phyloP scores from a whole-genome alignment of 2,329 filamentous ascomycete genomes.

The Phaeosphaeriaceae sp. region DNA sequence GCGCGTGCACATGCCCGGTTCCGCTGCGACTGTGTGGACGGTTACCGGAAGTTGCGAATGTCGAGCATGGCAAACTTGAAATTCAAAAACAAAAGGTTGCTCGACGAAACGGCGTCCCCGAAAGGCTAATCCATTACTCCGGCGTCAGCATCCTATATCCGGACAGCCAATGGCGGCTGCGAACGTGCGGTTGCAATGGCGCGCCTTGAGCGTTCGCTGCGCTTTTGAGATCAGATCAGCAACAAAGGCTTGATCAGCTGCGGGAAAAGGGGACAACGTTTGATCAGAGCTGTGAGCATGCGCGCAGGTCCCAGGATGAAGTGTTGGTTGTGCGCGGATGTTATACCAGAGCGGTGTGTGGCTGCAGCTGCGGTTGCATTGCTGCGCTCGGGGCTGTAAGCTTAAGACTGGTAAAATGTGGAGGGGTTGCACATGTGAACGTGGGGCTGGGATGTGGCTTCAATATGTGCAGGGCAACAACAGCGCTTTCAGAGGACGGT shows the following conservation, averaged over 20 bases:
- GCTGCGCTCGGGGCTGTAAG: neutral
- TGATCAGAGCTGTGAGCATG: constrained; percentile 4
- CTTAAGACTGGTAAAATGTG: neutral
- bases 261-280: neutral
- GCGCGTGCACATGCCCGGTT: neutral
- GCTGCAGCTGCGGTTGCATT: constrained; percentile 2
- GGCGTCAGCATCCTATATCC: constrained; percentile 6
- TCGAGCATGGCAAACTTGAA: neutral
- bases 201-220: neutral
- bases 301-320: neutral
- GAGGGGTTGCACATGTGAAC: constrained; percentile 6
- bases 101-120: constrained; percentile 8
- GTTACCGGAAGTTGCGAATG: neutral
- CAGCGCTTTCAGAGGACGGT: neutral
- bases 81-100: neutral
- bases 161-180: constrained; percentile 3
- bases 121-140: neutral
- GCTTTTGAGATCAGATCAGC: neutral
- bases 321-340: neutral
- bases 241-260: neutral
- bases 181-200: constrained; percentile 3
- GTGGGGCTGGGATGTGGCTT: constrained; percentile 2
- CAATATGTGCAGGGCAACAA: constrained; percentile 6
- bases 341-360: neutral
- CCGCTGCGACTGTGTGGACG: neutral